phyloP scores from a whole-genome alignment of 345 rosid species.

The Salix arbutifolia region DNA sequence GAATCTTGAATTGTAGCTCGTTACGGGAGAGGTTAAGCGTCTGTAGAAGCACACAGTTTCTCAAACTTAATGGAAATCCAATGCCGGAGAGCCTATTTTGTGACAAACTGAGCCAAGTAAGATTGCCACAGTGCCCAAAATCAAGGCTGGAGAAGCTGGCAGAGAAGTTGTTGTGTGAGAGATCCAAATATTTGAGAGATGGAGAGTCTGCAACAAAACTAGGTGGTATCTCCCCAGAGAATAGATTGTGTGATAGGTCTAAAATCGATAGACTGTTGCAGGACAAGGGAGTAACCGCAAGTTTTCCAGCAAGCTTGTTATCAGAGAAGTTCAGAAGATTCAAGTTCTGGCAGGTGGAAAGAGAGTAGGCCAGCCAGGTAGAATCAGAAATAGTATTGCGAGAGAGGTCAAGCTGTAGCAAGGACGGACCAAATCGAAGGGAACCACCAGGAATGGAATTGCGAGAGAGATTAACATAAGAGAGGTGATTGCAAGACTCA shows the following conservation, averaged over 20 bases:
- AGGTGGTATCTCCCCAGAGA: constrained; percentile 56
- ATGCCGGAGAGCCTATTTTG: constrained; percentile 53
- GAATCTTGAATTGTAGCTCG: constrained; percentile 50
- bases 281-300: constrained; percentile 32
- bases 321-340: constrained; percentile 59
- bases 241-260: constrained; percentile 63
- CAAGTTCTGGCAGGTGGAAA: constrained; percentile 59
- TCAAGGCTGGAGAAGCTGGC: constrained; percentile 46
- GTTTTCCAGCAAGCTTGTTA: constrained; percentile 54
- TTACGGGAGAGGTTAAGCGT: constrained; percentile 59
- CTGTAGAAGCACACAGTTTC: constrained; percentile 53
- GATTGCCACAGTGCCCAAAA: constrained; percentile 64
- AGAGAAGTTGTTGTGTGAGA: constrained; percentile 72
- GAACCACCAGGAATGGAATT: constrained; percentile 54
- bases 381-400: constrained; percentile 46
- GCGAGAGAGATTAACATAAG: constrained; percentile 45
- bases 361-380: constrained; percentile 33
- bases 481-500: constrained; percentile 32
- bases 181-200: constrained; percentile 57
- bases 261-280: constrained; percentile 51
- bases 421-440: constrained; percentile 40
- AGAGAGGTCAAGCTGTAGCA: constrained; percentile 57
- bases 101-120: constrained; percentile 51
- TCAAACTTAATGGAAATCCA: constrained; percentile 43
- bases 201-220: constrained; percentile 40